A percentile compares a stretch with the other conserved stretches of the same genome.
Evolutionary conservation across 345 rosid species (phyloP).

Genomic region (Eucalyptus rudis): DNA sequence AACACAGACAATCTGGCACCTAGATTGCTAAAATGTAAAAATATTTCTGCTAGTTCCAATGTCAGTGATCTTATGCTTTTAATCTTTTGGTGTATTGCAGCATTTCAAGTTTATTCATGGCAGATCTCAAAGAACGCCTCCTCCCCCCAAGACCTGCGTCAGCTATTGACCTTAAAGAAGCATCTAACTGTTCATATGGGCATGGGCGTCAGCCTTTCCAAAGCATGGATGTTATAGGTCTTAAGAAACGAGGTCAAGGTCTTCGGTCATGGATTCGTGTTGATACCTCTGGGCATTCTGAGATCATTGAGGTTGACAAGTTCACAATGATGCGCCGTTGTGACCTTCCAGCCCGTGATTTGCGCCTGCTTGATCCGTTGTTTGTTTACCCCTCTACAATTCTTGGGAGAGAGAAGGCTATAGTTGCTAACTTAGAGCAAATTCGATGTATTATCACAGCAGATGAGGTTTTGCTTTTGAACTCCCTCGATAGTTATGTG

Average conservation of each 20-base stretch:
- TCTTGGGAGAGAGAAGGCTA: conserved; percentile 96
- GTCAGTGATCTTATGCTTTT: neutral
- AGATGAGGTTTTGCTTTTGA: conserved; percentile 85
- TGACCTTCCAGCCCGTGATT: conserved; percentile 94
- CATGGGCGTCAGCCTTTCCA: conserved; percentile 63
- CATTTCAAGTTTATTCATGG: neutral
- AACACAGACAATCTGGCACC: neutral
- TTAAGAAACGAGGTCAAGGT: conserved; percentile 81
- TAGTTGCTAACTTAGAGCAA: conserved; percentile 94
- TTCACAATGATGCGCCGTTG: conserved; percentile 95
- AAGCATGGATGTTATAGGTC: conserved; percentile 59
- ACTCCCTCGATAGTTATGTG: conserved; percentile 93
- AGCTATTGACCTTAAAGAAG: conserved; percentile 61
- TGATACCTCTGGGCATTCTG: conserved; percentile 71
- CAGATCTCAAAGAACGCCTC: conserved; percentile 42
- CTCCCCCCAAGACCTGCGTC: conserved; percentile 86
- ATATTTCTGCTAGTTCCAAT: neutral
- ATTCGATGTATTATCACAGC: conserved; percentile 92
- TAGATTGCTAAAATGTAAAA: neutral
- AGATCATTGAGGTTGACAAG: conserved; percentile 87
- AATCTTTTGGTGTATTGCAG: neutral
- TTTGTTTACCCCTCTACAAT: conserved; percentile 96
- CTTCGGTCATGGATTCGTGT: conserved; percentile 95
- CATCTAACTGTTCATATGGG: conserved; percentile 16
- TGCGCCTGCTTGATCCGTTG: conserved; percentile 81